Percentiles rank a stretch among this genome's conserved stretches.
Evolutionary conservation across 2,329 filamentous ascomycete species (phyloP).

Genomic region (Diplodia sapinea): DNA sequence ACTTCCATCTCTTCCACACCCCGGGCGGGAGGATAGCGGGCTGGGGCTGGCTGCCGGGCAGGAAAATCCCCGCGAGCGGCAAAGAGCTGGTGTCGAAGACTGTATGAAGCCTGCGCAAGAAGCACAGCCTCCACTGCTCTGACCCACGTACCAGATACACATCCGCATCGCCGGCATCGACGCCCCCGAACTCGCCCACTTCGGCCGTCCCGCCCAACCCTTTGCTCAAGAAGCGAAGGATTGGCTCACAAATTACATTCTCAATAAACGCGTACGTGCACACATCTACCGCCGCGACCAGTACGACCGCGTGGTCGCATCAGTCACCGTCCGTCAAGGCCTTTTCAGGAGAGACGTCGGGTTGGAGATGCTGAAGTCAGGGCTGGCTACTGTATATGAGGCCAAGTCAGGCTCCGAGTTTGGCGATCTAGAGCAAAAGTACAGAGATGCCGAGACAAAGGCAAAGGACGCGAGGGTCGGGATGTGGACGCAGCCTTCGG

Average conservation of each 20-base stretch:
- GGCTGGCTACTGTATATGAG: conserved; percentile 90
- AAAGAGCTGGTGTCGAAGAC: conserved; percentile 77
- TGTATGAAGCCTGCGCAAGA: conserved; percentile 56
- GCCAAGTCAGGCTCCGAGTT: conserved; percentile 90
- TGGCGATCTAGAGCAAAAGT: conserved; percentile 68
- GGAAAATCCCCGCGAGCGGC: conserved; percentile 72
- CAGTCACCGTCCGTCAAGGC: conserved; percentile 74
- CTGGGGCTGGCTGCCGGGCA: conserved; percentile 85
- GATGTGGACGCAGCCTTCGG: conserved; percentile 69
- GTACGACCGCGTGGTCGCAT: conserved; percentile 88
- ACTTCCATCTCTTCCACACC: conserved; percentile 92
- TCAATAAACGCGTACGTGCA: conserved; percentile 76
- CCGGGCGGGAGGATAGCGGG: conserved; percentile 85
- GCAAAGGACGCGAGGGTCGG: conserved; percentile 51
- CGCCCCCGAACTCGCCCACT: conserved; percentile 91
- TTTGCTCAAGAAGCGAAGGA: conserved; percentile 78
- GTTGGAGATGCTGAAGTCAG: conserved; percentile 83
- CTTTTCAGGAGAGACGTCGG: conserved; percentile 80
- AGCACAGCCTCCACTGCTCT: not conserved
- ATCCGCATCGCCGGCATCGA: conserved; percentile 91
- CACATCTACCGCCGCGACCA: conserved; percentile 86
- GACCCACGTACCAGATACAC: conserved; percentile 67
- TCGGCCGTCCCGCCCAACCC: conserved; percentile 86
- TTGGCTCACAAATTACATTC: conserved; percentile 78
- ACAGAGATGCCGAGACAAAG: conserved; percentile 68